phyloP scores from a whole-genome alignment of 306 rosid species.

The Rosa chinensis region DNA sequence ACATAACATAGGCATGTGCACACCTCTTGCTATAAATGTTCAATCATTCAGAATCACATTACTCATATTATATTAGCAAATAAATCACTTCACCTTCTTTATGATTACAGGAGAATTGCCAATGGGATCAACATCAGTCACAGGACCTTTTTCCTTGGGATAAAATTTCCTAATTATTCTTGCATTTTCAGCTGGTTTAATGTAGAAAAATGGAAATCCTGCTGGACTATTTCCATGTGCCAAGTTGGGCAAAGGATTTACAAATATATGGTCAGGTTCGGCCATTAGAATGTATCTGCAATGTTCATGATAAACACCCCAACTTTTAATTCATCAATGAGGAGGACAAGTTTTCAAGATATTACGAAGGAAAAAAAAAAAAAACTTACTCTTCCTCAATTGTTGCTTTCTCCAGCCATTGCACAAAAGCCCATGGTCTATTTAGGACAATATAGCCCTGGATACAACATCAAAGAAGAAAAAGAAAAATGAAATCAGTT shows the following conservation, averaged over 20 bases:
- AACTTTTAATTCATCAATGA: conserved; percentile 29
- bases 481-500: neutral
- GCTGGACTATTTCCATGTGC: conserved; percentile 76
- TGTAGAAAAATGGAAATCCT: conserved; percentile 87
- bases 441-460: conserved; percentile 89
- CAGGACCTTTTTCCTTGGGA: conserved; percentile 80
- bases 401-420: conserved; percentile 78
- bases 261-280: conserved; percentile 85
- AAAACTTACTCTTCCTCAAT: conserved; percentile 83
- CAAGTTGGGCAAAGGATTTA: conserved; percentile 91
- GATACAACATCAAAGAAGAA: conserved; percentile 20
- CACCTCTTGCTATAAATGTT: neutral
- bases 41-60: no score
- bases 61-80: neutral
- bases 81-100: conserved; percentile 54
- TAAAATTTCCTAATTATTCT: conserved; percentile 72
- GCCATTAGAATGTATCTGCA: conserved; percentile 98
- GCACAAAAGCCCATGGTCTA: conserved; percentile 98
- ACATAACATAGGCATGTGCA: neutral
- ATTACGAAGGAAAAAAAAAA: conserved; percentile 9
- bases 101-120: conserved; percentile 97
- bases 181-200: conserved; percentile 63
- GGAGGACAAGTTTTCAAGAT: conserved; percentile 6
- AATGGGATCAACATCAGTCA: conserved; percentile 78
- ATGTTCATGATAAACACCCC: conserved; percentile 34